Evolutionary conservation across 1,284 basidiomycete genomes (phyloP).

Genomic region (Rhodofomes roseus): DNA sequence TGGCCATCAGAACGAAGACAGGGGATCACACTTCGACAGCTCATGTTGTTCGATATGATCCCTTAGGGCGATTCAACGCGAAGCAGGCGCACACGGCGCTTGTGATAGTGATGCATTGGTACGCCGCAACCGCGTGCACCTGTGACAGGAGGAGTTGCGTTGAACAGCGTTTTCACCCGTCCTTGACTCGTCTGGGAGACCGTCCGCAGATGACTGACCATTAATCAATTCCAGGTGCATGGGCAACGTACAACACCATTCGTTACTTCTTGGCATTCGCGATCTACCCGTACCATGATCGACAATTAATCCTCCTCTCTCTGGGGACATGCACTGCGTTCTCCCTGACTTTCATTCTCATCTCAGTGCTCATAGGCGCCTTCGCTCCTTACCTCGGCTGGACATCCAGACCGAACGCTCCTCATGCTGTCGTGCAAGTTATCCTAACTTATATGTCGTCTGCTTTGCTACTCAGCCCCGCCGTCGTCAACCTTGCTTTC

Average conservation of each 20-base stretch:
- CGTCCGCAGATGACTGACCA: background rate
- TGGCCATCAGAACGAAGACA: background rate
- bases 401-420: slow-evolving; percentile 21
- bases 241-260: slow-evolving; percentile 56
- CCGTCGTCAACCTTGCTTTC: slow-evolving; percentile 51
- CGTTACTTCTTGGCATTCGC: slow-evolving; percentile 60
- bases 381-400: slow-evolving; percentile 39
- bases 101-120: background rate
- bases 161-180: background rate
- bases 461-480: slow-evolving; percentile 43
- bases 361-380: slow-evolving; percentile 38
- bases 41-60: background rate
- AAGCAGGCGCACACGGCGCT: background rate
- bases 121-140: background rate
- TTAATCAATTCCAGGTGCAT: slow-evolving; percentile 37
- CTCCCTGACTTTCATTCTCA: slow-evolving; percentile 50
- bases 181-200: background rate
- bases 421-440: slow-evolving; percentile 19
- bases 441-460: slow-evolving; percentile 43
- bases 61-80: background rate
- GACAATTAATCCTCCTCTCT: slow-evolving; percentile 42
- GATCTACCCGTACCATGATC: slow-evolving; percentile 33
- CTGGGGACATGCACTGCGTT: slow-evolving; percentile 60
- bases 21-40: background rate
- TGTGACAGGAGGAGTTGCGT: background rate